Base-by-base conservation (phyloP, 2,329 filamentous ascomycete genomes). In the Didymella pinodella region DNA sequence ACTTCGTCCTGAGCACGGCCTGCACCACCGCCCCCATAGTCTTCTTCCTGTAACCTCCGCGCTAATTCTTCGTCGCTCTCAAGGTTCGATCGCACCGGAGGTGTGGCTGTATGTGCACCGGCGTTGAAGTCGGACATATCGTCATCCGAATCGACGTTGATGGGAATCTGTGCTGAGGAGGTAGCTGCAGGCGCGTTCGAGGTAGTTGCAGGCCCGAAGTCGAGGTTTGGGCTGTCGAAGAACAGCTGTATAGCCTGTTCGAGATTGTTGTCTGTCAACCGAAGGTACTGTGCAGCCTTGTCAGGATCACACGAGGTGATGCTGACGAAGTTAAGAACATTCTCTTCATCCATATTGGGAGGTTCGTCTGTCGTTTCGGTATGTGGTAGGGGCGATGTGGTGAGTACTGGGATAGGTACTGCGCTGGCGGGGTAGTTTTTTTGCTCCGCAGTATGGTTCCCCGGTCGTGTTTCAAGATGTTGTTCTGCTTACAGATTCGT, bases 1-100 rank as follows among this genome's bases (percentile, higher is more conserved):
- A 99, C 89, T 83, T 89, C 67, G 88, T 88, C 36, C 52, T 66
- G 46, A 11, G 29, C 59, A 76, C 75, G 79, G 22, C 75, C 74
- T 48, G 75, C 69, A 61, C 79, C 80, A n/a, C 66, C 51, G n/a
- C 62, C 68, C 34, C 85, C 84, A 69, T 97, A 98, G 73, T 97
- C 85, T 77, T 99, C 93, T 72, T 99, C 91, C 76, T 99, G 95
- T 59, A 99, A 78, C 57, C 91, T 87, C 75, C 93, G 87, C 7
- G 95, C 95, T 88, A 98, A 94, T 43, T 91, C 93, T 51, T 92
- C 93, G 71, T 99, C 95, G 70, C 97, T 93, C 64, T 97, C 93
- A 65, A 90, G 86, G 48, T 66, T 68, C 46, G 65, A 57, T 18
- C 50, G 66, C 22, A 65, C 45, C 29, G 73, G 71, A 14, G 67